Evolutionary conservation across 139 green algal genomes (phyloP), one percentile per base, ranked within the genome.

Genomic region (Chlamydomonas incerta): DNA sequence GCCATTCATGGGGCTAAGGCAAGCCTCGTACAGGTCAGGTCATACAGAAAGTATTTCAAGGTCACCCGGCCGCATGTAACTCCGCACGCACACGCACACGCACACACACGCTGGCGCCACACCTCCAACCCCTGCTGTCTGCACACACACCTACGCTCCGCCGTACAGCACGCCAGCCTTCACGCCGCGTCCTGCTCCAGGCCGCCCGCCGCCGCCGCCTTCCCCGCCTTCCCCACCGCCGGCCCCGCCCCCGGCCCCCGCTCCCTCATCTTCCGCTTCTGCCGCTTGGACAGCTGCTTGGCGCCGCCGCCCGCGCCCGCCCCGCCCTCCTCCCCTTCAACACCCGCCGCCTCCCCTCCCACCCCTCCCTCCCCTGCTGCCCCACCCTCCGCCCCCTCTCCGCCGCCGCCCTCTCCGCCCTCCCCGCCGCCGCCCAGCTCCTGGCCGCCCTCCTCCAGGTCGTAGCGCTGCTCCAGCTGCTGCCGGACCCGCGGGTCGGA

Each of bases 381-480:
- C 35, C 6, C 41, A 5, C 6, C 41, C 68, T 20, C 68, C 26
- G 33, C 80, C 2, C 41, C 55, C 52, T 81, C 71, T 5, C 41
- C 41, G 41, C 41, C 68, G n/a, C 68, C 26, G 33, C 80, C 2
- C 41, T 34, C 52, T 81, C 71, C 46, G 75, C 84, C 29, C 35
- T 70, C 3, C 71, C 71, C 50, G 26, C 58, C n/a, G 3, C 68
- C 28, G 23, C 62, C 26, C 14, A 17, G 58, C 18, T 33, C 55
- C 68, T 71, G 76, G 41, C 47, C 68, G 17, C 82, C 85, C 3
- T 86, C 85, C 31, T 81, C 85, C 31, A 86, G 34, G 21, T 13
- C 28, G 57, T 89, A 85, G 20, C 68, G 34, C 63, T 81, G 46
- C 71, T 79, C 80, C 52, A 94, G 69, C 6, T 60, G 66, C 46